Evolutionary conservation across 2,329 filamentous ascomycete genomes (phyloP), one percentile per base, ranked within the genome.

Genomic region (Epichloe glyceriae): DNA sequence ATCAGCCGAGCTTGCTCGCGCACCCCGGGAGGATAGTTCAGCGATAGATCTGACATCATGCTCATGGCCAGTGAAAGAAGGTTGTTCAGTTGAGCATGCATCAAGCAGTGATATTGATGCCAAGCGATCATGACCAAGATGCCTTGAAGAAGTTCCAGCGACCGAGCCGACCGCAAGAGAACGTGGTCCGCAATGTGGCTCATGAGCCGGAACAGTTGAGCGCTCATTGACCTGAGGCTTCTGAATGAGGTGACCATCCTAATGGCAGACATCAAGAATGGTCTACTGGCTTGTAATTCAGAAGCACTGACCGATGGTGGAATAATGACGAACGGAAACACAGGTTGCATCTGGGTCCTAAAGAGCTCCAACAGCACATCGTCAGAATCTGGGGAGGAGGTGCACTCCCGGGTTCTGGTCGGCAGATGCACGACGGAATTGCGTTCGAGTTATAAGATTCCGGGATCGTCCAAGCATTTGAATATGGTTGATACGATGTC

Each of bases 61-160:
- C 70, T 73, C 12, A 67, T 60, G 1, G 75, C 72, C 19, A 80
- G 55, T 8, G 72, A 67, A 3, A 78, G 58, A 3, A 79, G 61
- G 48, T 74, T 77, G 56, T 71, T 71, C 12, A 79, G 59, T 53
- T 79, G 76, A 0, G 70, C 67, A 48, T 78, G 75, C 59, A 73
- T 67, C 54, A 76, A 68, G 55, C 74, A 78, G 57, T 78, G 75
- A 47, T 78, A 73, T 45, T 78, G 75, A 50, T 77, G 76, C 67
- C 70, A 78, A 0, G 70, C 70, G 2, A 75, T 54, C 26, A 77
- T 68, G 0, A 77, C 67, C 3, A 78, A 58, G 3, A 78, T 67
- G 0, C 73, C 71, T 50, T 73, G 65, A 0, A 78, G 60, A 2
- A 78, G 58, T 51, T 78, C 75, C 11, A 78, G 54, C 0, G 74